Conservation (phyloP, 2,329 filamentous ascomycete species). For the Tolypocladium capitatum region DNA sequence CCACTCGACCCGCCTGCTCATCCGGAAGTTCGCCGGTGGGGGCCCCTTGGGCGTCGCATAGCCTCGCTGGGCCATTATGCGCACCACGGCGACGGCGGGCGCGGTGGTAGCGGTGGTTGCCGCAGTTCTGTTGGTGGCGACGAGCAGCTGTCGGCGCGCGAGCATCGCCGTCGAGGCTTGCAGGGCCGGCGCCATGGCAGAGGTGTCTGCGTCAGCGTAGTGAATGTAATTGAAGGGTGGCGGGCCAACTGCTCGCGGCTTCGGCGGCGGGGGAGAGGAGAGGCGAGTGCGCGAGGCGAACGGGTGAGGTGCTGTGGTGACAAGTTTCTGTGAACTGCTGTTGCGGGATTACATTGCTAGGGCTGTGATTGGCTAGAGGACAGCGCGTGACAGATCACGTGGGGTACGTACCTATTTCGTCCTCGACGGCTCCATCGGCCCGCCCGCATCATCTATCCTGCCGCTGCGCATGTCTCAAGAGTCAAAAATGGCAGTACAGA, state of each 20-base stretch:
- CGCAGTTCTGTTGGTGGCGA: constrained; percentile 4
- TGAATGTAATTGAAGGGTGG: constrained; percentile 12
- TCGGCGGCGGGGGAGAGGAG: constrained; percentile 4
- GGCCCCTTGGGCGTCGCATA: constrained; percentile 64
- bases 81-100: constrained; percentile 9
- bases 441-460: too few species aligned
- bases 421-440: too few species aligned
- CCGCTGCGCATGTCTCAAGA: too few species aligned
- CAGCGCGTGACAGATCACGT: constrained; percentile 18
- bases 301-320: neutral
- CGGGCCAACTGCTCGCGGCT: constrained; percentile 1
- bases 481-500: too few species aligned
- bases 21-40: constrained; percentile 69
- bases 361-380: constrained; percentile 19
- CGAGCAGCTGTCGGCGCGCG: constrained; percentile 21
- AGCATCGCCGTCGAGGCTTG: constrained; percentile 19
- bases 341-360: constrained; percentile 27
- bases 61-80: constrained; percentile 15
- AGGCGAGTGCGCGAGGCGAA: neutral
- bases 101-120: constrained; percentile 6
- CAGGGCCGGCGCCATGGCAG: constrained; percentile 20
- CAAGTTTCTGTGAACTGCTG: constrained; percentile 6
- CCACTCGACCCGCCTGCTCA: constrained; percentile 62
- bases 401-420: neutral
- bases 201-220: constrained; percentile 1